Base-by-base conservation (phyloP, 1,284 basidiomycete genomes). In the Sporisorium reilianum region DNA sequence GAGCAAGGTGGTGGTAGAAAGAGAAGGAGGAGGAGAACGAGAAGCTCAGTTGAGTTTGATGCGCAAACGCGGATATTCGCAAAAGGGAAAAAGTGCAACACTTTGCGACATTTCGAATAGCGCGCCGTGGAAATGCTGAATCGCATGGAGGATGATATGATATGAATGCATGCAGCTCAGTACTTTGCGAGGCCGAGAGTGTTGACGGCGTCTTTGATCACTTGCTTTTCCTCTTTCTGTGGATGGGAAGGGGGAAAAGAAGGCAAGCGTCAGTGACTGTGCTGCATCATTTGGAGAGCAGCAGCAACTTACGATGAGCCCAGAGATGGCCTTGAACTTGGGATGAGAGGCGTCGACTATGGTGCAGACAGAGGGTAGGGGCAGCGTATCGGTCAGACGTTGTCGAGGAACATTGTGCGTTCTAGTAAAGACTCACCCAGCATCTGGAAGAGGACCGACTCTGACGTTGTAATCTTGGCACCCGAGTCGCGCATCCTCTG, bases 401-500 rank as follows among this genome's bases (percentile, higher is more conserved):
- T 38, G 36, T 16, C 8, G 18, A 38, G 36, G 18, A 38, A 38
- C 5, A 32, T 10, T 34, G 16, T 2, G 20, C 16, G 20, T n/a
- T 14, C 6, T 16, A 12, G n/a, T 16, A 34, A 14, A 14, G 36
- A 61, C 55, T 38, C 28, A 64, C 66, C 61, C 4, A 92, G 89
- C 22, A 95, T 87, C 80, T 93, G 90, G 85, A 93, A 96, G 1
- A 90, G 88, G 3, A 91, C 85, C 64, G 91, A 92, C 83, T 97
- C 95, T 75, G 91, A 92, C 0, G 93, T 93, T 1, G 90, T 90
- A 60, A 97, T 88, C 56, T 89, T 87, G 1, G 90, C 92, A 1
- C 94, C 94, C 3, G 90, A 90, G 64, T 90, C 89, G 40, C 90
- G 89, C 87, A 95, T 89, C 41, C 90, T 87, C 22, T 86, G 64